These are phyloP conservation scores for Alternaria sp. DNA, from an alignment of 2,329 filamentous ascomycete genomes.

Conservation along the genomic window DNA sequence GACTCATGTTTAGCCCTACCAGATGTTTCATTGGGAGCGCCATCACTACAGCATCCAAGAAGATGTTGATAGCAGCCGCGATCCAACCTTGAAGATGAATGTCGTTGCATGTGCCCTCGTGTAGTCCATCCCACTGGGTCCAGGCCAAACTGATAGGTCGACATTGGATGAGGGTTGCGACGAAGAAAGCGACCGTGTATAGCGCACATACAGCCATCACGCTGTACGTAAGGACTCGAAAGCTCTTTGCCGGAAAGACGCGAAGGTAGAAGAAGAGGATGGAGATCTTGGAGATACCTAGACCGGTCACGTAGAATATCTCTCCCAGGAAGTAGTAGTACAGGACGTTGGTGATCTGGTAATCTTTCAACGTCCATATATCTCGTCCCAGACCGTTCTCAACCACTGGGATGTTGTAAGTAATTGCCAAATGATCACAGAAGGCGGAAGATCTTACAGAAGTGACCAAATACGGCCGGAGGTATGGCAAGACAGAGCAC, in stretches of 20 bases:
- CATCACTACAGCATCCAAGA: slow-evolving; percentile 38
- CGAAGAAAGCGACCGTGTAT: slow-evolving; percentile 56
- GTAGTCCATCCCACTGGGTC: slow-evolving; percentile 45
- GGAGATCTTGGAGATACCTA: slow-evolving; percentile 46
- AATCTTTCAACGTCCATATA: slow-evolving; percentile 58
- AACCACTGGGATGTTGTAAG: slow-evolving; percentile 19
- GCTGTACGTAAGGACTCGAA: slow-evolving; percentile 35
- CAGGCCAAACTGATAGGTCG: slow-evolving; percentile 60
- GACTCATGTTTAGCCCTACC: slow-evolving; percentile 39
- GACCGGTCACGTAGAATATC: slow-evolving; percentile 45
- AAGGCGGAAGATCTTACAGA: neutral
- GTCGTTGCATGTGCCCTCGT: slow-evolving; percentile 43
- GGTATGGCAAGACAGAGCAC: slow-evolving; percentile 48
- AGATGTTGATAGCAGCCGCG: slow-evolving; percentile 46
- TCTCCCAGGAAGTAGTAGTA: slow-evolving; percentile 36
- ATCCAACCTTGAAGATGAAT: slow-evolving; percentile 45
- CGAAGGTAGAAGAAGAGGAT: slow-evolving; percentile 48
- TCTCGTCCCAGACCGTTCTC: slow-evolving; percentile 59
- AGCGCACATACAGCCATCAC: slow-evolving; percentile 37
- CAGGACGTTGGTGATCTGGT: slow-evolving; percentile 57
- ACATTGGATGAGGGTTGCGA: slow-evolving; percentile 62
- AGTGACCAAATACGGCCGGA: slow-evolving; percentile 28
- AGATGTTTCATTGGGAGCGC: slow-evolving; percentile 46
- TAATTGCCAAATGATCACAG: neutral
- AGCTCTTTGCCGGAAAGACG: slow-evolving; percentile 43